Base-by-base conservation (phyloP, 768 basidiomycete genomes). In the Trametes cinnabarina region DNA sequence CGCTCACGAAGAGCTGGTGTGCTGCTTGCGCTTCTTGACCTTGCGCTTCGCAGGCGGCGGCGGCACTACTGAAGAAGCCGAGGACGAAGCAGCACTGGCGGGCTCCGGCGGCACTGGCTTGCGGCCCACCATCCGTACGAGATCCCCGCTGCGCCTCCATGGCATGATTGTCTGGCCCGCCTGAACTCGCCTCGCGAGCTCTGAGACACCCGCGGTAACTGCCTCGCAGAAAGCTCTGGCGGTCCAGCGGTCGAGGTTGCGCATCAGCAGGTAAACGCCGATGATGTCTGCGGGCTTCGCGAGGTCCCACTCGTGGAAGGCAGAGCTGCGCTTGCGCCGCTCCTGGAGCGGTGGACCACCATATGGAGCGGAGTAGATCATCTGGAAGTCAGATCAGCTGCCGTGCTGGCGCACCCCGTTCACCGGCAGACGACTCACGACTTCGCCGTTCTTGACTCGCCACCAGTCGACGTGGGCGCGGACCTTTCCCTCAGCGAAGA, bases 391-490 rank as follows among this genome's bases (percentile, higher is more conserved):
- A 25, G 26, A 6, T 25, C 26, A 26, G 22, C 44, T n/a, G n/a
- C n/a, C n/a, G n/a, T n/a, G n/a, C n/a, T n/a, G n/a, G n/a, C n/a
- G n/a, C n/a, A n/a, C n/a, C 25, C 23, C 12, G n/a, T 10, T 28
- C 48, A 6, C 12, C 26, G 5, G 30, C 15, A 43, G 5, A 20
- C 3, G 19, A 57, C 62, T 25, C 20, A 61, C 63, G 22, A 41
- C 19, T 41, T 55, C 37, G 5, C 34, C 32, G 4, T 35, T 34
- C 11, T 42, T n/a, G 22, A 48, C 25, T 19, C 23, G n/a, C 55
- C 78, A 81, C 83, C 83, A 84, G 63, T 84, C 83, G 1, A 82
- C 68, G 61, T 84, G 83, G 1, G 81, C 82, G 28, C 80, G 72
- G 34, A 84, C 82, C 10, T 64, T 74, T 17, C 79, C 78, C 41